Conservation (phyloP, 306 rosid genomes). For the Vigna mungo region DNA sequence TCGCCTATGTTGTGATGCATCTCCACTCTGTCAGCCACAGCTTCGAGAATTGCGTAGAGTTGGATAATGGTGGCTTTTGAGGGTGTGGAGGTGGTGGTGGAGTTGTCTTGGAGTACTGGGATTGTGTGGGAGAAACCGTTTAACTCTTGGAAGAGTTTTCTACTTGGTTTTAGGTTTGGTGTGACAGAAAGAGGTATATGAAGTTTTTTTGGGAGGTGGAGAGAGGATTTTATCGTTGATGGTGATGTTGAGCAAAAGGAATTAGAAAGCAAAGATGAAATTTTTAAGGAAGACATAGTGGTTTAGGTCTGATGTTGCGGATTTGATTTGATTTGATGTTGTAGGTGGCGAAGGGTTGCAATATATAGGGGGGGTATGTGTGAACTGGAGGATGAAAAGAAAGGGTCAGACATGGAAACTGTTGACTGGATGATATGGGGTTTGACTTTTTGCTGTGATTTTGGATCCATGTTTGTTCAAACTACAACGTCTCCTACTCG, state of each 20-base stretch:
- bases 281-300: constrained; percentile 61
- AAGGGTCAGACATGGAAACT: constrained; percentile 50
- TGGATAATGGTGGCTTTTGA: constrained; percentile 40
- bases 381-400: constrained; percentile 34
- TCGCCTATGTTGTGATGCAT: constrained; percentile 75
- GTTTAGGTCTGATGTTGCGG: background rate
- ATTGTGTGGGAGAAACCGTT: constrained; percentile 50
- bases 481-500: constrained; percentile 37
- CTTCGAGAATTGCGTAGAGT: constrained; percentile 69
- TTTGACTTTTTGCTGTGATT: constrained; percentile 34
- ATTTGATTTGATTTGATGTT: background rate
- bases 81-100: background rate
- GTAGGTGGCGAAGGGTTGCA: background rate
- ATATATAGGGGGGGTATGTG: constrained; percentile 15
- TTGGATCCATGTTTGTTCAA: constrained; percentile 30
- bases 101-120: constrained; percentile 12
- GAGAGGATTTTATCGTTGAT: constrained; percentile 51
- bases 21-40: constrained; percentile 71
- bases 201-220: constrained; percentile 60
- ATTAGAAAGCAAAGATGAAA: constrained; percentile 46
- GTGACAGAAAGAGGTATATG: constrained; percentile 33
- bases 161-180: constrained; percentile 45
- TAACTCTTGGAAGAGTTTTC: constrained; percentile 51
- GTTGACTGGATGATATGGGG: constrained; percentile 35
- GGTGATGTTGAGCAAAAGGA: constrained; percentile 41